Conservation (phyloP, 495 filamentous ascomycete genomes). For the Saxophila tyrrhenica region DNA sequence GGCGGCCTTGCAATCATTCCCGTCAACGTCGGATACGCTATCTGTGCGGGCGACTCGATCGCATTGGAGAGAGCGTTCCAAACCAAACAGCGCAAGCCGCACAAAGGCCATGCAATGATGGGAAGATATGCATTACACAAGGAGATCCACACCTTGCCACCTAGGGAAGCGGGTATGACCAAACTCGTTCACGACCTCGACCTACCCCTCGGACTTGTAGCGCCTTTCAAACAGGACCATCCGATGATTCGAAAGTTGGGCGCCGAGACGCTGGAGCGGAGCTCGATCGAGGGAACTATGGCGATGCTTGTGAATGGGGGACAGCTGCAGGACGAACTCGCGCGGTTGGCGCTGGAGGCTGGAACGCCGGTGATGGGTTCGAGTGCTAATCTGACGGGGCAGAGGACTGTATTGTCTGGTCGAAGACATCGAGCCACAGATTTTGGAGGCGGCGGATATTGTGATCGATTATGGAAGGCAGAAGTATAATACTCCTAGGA, state of each 20-base stretch:
- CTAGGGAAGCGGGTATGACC: not conserved
- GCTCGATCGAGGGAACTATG: not conserved
- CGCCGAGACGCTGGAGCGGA: not conserved
- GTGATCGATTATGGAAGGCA: not conserved
- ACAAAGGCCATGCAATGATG: not conserved
- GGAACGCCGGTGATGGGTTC: not conserved
- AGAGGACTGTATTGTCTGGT: not conserved
- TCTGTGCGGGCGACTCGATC: not conserved
- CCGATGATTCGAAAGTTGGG: not conserved
- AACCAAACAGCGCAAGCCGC: not conserved
- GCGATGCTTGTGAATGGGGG: not conserved
- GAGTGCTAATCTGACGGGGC: not conserved
- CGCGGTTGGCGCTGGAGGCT: not conserved
- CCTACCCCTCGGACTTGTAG: not conserved
- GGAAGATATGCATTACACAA: not conserved
- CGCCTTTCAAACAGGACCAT: not conserved
- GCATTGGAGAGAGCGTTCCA: not conserved
- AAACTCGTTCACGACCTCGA: not conserved
- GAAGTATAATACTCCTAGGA: not conserved
- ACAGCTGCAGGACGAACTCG: not conserved
- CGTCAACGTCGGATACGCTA: not conserved
- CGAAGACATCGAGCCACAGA: not conserved
- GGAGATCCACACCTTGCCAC: not conserved
- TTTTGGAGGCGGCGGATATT: not conserved
- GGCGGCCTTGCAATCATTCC: not conserved